These are phyloP conservation scores for Eucalyptus dawsonii DNA, from an alignment of 345 rosid species.

Conservation along the genomic window DNA sequence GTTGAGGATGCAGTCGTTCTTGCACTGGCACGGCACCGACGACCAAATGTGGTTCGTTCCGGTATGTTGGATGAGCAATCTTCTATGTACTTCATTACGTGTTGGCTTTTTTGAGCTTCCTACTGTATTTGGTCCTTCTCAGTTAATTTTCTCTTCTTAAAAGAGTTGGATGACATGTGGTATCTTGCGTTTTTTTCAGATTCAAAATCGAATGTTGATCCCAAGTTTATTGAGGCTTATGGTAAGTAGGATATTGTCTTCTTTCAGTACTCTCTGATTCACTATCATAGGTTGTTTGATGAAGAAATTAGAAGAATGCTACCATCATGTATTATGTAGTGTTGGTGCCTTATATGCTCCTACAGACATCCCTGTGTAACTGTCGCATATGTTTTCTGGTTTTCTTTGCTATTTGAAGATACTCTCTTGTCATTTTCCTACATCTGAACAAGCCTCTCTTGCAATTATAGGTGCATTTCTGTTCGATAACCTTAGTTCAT, in stretches of 20 bases:
- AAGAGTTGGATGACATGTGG: background rate
- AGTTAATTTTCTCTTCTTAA: background rate
- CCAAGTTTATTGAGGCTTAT: slow-evolving; percentile 60
- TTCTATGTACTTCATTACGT: background rate
- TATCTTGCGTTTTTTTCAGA: slow-evolving; percentile 20
- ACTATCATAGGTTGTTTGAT: background rate
- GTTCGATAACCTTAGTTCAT: background rate
- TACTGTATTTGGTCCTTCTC: background rate
- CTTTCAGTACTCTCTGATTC: background rate
- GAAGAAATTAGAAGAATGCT: background rate
- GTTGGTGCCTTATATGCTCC: background rate
- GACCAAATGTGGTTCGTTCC: slow-evolving; percentile 40
- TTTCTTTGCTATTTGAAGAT: background rate
- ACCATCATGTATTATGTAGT: background rate
- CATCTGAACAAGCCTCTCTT: background rate
- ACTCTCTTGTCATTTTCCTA: background rate
- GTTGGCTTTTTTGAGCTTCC: background rate
- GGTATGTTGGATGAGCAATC: slow-evolving; percentile 13
- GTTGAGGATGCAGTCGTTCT: slow-evolving; percentile 88
- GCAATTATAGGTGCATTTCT: background rate
- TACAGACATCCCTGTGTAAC: background rate
- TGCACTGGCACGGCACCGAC: slow-evolving; percentile 49
- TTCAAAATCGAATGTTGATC: slow-evolving; percentile 43
- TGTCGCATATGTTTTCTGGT: background rate
- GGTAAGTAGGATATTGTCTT: slow-evolving; percentile 31